Percentiles rank a stretch among this genome's conserved stretches.
These are phyloP conservation scores for Fusarium subtropicale DNA, from an alignment of 2,329 filamentous ascomycete genomes.

Conservation along the genomic window DNA sequence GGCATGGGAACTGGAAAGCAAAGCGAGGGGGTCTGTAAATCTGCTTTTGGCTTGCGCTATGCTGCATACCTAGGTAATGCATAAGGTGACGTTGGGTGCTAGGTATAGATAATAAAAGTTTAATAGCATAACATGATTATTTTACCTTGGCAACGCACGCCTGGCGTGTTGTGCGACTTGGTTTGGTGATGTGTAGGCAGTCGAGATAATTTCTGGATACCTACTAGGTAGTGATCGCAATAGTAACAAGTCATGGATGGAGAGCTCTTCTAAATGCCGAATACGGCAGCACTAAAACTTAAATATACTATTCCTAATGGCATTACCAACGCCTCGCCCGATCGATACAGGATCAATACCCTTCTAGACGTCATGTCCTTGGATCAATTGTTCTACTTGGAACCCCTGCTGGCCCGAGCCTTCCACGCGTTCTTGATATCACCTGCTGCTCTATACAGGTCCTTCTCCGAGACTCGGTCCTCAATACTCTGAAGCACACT, in stretches of 20 bases:
- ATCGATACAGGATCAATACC: slow-evolving; percentile 31
- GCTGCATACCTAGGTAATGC: slow-evolving; percentile 44
- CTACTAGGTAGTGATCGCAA: not conserved
- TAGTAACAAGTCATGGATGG: not conserved
- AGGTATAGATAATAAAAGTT: slow-evolving; percentile 36
- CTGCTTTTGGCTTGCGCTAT: slow-evolving; percentile 41
- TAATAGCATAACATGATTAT: slow-evolving; percentile 20
- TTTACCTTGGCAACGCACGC: not conserved
- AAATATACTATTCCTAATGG: not conserved
- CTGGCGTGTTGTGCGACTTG: not conserved
- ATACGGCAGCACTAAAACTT: not conserved
- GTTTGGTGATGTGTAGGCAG: not conserved
- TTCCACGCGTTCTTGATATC: slow-evolving; percentile 88
- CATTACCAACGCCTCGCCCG: slow-evolving; percentile 40
- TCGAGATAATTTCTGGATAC: not conserved
- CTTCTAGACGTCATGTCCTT: slow-evolving; percentile 29
- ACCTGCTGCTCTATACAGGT: slow-evolving; percentile 76
- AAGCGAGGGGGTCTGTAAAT: slow-evolving; percentile 30
- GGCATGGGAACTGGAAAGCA: slow-evolving; percentile 44
- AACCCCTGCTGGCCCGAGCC: slow-evolving; percentile 50
- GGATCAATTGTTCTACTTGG: slow-evolving; percentile 62
- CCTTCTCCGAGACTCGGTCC: slow-evolving; percentile 84
- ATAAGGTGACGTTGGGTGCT: slow-evolving; percentile 38
- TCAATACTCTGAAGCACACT: slow-evolving; percentile 92
- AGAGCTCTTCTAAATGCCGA: not conserved